Evolutionary conservation across 768 basidiomycete genomes (phyloP), one percentile per base, ranked within the genome.

Genomic region (Pholiota molesta): DNA sequence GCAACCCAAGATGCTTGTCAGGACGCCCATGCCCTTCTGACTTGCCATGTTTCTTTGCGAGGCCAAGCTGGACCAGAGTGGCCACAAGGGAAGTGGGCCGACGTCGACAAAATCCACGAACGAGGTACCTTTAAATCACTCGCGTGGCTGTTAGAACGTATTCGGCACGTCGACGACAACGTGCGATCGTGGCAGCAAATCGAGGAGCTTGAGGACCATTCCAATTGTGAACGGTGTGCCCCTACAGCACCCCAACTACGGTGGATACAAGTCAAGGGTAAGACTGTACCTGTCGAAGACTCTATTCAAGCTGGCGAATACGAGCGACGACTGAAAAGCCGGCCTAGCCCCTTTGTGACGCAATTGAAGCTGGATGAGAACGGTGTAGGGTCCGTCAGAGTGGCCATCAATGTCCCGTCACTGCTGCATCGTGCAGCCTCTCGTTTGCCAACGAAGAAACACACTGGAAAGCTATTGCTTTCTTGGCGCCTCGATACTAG

Each of bases 391-490:
- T 81, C 80, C 39, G 88, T 96, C 52, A 87, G 89, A 60, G 87
- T 97, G 33, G 96, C 94, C 40, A 83, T 96, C 69, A 98, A 98
- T 71, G 83, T 95, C 35, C 85, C 91, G 3, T 92, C 95, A 2
- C 82, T 97, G 31, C 79, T 94, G 55, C 96, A 98, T 72, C 92
- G 92, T 51, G 96, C 95, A 0, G 71, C 90, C 35, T 86, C 93
- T 1, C 87, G 91, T 45, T 82, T 97, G 23, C 95, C 96, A 7
- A 71, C 82, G 21, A 78, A 73, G 55, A 75, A 79, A 59, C 83
- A 83, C 14, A 76, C 79, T 5, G 82, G 80, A 21, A 79, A 80
- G 23, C 74, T 81, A 0, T 74, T 76, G 0, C 68, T 94, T 11
- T 86, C 92, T 7, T 97, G 95, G 95, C 84, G 89, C 21, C 81